Base-by-base conservation (phyloP, 345 rosid genomes). In the Melastoma malabathricum region DNA sequence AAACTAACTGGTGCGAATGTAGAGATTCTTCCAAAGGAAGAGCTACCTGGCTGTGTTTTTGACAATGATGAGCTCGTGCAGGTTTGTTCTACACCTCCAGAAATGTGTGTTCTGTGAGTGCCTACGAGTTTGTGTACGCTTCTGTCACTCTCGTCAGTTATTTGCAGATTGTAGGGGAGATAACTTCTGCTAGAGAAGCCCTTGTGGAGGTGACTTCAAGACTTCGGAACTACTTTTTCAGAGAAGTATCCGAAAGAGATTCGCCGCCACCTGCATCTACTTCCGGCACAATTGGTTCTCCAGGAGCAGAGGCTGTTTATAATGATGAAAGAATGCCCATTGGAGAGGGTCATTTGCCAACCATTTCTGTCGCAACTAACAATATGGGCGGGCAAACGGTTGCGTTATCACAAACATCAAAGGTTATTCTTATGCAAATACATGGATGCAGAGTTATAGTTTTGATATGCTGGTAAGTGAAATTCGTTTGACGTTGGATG, bases 91-190 rank as follows among this genome's bases (percentile, higher is more conserved):
- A 51, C 41, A 17, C 20, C 6, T 6, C 29, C 43, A 43, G 25
- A 22, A 22, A 22, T 22, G 25, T 22, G 25, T 22, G 25, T 22
- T 22, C 64, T 48, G 61, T 49, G 18, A n/a, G n/a, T 25, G 9
- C 17, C 34, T 51, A 19, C 31, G 31, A 17, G 19, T 10, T 12
- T 34, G 44, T 41, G 15, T 51, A 43, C 23, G 12, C 41, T 34
- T 34, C 41, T 34, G 12, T 34, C 54, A 57, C 39, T 38, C 15
- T 44, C 55, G 14, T 38, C 29, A 43, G 10, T 14, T 58, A 12
- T 60, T 3, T 57, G 52, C 84, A 92, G 99, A 93, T 93, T 59
- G 77, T 75, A 54, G 99, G 99, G 31, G 99, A 93, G 62, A 85
- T 93, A 59, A 78, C 29, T 68, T 82, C 87, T 47, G 97, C 97